Base-by-base conservation (phyloP, 192 early-diverging fungal genomes). In the Coemansia sp. region DNA sequence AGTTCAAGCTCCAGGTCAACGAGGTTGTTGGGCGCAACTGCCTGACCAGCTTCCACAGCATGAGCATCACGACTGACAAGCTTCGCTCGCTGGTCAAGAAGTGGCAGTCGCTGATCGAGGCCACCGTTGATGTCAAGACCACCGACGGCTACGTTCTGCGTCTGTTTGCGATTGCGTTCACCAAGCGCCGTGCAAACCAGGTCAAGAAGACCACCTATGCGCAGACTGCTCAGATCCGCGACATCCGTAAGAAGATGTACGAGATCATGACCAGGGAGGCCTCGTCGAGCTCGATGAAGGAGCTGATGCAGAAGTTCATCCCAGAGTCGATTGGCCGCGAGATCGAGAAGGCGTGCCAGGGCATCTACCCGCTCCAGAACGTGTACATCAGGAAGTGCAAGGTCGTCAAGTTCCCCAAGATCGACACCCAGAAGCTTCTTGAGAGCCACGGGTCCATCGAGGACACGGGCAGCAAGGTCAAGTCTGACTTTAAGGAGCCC, bases 211-310 rank as follows among this genome's bases (percentile, higher is more conserved):
- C 96, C 79, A 96, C 95, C 69, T 99, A 99, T 84, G 98, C 98
- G 53, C 92, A 95, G 84, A 86, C 90, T 72, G 87, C 95, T 65
- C 98, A 99, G 87, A 94, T 99, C 87, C 92, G 93, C 70, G 86
- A 88, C 81, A 98, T 99, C 86, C 95, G 98, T 86, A 97, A 98
- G 91, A 98, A 98, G 94, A 99, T 99, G 95, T 95, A 95, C 84
- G 98, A 99, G 87, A 93, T 98, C 87, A 94, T 98, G 87, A 88
- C 81, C 69, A 84, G 86, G 63, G 93, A 96, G 87, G 91, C 91
- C 58, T 65, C 87, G 68, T 78, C 88, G 22, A 92, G 92, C 87
- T 94, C 96, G 84, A 88, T 99, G 83, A 94, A 94, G 88, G 94
- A 95, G 82, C 85, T 98, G 32, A 92, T 99, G 79, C 84, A 88